These are phyloP conservation scores for Corylus avellana DNA, from an alignment of 306 rosid species.

Conservation along the genomic window DNA sequence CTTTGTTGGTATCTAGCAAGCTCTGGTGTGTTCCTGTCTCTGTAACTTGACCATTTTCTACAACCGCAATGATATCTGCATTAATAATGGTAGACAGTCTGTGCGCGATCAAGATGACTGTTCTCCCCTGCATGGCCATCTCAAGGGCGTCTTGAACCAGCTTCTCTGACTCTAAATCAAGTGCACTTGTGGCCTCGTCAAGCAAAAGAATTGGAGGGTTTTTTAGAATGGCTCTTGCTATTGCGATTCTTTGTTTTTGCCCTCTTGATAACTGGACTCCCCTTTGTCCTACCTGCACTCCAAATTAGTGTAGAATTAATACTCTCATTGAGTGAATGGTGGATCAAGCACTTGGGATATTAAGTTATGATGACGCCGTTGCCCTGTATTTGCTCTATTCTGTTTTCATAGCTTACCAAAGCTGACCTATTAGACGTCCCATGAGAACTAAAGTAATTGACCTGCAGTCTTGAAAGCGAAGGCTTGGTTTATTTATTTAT, in stretches of 20 bases:
- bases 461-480: no score
- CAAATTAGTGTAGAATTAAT: not conserved
- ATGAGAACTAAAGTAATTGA: no score
- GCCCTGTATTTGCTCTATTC: no score
- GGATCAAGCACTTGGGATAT: no score
- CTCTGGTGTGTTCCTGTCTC: constrained; percentile 74
- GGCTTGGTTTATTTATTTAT: no score
- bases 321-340: no score
- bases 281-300: constrained; percentile 70
- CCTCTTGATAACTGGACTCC: constrained; percentile 91
- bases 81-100: constrained; percentile 76
- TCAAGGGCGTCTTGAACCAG: constrained; percentile 88
- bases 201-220: constrained; percentile 79
- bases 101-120: constrained; percentile 81
- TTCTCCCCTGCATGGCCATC: constrained; percentile 72
- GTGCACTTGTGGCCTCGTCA: constrained; percentile 94
- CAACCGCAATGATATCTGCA: constrained; percentile 81
- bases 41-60: constrained; percentile 66
- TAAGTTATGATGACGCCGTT: no score
- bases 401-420: no score
- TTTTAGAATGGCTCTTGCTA: constrained; percentile 86
- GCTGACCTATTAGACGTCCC: no score
- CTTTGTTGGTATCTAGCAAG: constrained; percentile 60
- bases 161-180: constrained; percentile 81
- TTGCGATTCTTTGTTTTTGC: constrained; percentile 86